Evolutionary conservation across 1,139 yeast genomes (phyloP), one percentile per base, ranked within the genome.

Genomic region (Geotrichum histeridarum): DNA sequence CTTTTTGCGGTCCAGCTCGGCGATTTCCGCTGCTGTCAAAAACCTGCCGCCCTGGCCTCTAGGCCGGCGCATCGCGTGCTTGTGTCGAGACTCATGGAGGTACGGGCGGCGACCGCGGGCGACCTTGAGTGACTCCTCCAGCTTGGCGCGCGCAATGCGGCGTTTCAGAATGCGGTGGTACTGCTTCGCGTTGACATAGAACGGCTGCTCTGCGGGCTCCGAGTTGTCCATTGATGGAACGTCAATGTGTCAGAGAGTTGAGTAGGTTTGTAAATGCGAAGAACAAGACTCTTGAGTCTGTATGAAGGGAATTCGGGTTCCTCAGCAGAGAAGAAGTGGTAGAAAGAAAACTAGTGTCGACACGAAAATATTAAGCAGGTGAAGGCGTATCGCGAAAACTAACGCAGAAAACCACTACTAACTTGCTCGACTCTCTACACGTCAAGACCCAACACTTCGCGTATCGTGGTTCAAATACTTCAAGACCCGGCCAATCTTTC

Each of bases 61-160:
- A 14, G 99, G 99, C 69, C 99, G 81, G 67, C 99, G 80, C 99
- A 94, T 93, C 17, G 99, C 99, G 70, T 94, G 99, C 69, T 93
- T 93, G 71, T 94, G 99, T 64, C 99, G 80, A 14, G 97, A 89
- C 70, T 94, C 99, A 69, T 94, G 99, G 53, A 94, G 73, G 68
- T 94, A 94, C 2, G 99, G 99, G 67, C 86, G 86, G 61, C 98
- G 80, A 8, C 95, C 95, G 60, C 96, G 79, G 27, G 95, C 94
- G 9, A 87, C 87, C 66, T 88, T 85, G 59, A 93, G 77, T 49
- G 83, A 81, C 65, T 93, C 98, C 67, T 93, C 99, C 53, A 93
- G 77, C 68, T 85, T 87, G 8, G 98, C 98, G 55, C 99, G 77
- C 0, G 99, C 98, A 51, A 89, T 80, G 63, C 99, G 80, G 64